A percentile compares a stretch with the other conserved stretches of the same genome.
These are phyloP conservation scores for Sphagnurus paluster DNA, from an alignment of 1,284 basidiomycete genomes.

Conservation along the genomic window DNA sequence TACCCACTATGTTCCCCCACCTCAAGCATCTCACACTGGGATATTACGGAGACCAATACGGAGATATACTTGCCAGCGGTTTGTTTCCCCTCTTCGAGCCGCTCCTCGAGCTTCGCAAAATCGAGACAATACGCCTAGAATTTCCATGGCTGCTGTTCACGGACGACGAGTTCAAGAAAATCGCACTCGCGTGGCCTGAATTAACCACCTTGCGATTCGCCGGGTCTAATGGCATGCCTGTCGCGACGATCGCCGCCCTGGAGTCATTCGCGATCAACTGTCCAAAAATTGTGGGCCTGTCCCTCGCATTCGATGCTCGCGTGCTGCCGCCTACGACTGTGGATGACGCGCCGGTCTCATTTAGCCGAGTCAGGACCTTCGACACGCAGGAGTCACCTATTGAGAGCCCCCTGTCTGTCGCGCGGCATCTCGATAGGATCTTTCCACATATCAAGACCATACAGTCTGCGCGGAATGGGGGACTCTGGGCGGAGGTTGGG, in stretches of 20 bases:
- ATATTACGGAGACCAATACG: background rate
- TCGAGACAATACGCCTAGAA: conserved; percentile 6
- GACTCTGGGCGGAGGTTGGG: conserved; percentile 2
- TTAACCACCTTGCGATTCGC: conserved; percentile 1
- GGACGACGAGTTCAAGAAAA: conserved; percentile 5
- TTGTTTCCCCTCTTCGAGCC: conserved; percentile 8
- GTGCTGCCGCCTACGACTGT: background rate
- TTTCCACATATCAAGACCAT: conserved; percentile 11
- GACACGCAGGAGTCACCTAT: conserved; percentile 7
- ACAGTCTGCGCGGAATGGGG: background rate
- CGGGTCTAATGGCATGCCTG: conserved; percentile 6
- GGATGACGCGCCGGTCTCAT: conserved; percentile 2
- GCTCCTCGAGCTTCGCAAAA: conserved; percentile 3
- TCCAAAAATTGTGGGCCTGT: conserved; percentile 5
- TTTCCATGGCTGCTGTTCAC: conserved; percentile 10
- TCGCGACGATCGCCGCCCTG: conserved; percentile 4
- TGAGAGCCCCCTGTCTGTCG: background rate
- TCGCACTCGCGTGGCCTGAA: conserved; percentile 8
- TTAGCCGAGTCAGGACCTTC: conserved; percentile 5
- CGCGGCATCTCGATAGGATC: conserved; percentile 11
- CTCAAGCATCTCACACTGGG: conserved; percentile 7
- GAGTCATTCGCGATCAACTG: conserved; percentile 5
- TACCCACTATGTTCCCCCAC: background rate
- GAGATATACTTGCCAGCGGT: background rate
- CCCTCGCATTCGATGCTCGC: conserved; percentile 7